Evolutionary conservation across 208 protist genomes (phyloP).

Genomic region (Herpetomonas tarakana): DNA sequence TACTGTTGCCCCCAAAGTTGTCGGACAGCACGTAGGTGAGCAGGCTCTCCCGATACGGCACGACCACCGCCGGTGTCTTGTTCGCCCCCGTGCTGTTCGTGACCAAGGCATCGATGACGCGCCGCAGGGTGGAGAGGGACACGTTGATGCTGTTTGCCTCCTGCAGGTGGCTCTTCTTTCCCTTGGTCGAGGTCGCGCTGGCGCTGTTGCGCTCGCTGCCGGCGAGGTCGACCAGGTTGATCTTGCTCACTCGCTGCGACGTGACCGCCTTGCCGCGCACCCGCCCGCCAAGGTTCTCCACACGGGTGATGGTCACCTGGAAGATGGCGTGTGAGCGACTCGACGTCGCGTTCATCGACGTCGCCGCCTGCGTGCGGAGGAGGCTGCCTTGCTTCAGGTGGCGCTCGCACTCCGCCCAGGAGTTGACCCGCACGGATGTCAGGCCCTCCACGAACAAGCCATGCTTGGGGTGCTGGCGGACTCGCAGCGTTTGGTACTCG

Average conservation of each 20-base stretch:
- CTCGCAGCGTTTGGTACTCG: conserved; percentile 56
- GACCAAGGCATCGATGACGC: conserved; percentile 68
- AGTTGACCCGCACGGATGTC: conserved; percentile 61
- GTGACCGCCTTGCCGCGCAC: conserved; percentile 74
- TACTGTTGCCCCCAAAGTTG: conserved; percentile 79
- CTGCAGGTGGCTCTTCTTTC: conserved; percentile 22
- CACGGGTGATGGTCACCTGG: conserved; percentile 77
- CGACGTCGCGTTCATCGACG: conserved; percentile 88
- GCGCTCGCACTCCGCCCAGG: conserved; percentile 60
- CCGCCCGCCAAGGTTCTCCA: conserved; percentile 33
- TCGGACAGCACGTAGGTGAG: conserved; percentile 89
- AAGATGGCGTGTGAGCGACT: conserved; percentile 96
- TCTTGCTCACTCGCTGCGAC: conserved; percentile 40
- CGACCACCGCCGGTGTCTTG: conserved; percentile 23
- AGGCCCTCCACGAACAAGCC: conserved; percentile 81
- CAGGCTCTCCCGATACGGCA: conserved; percentile 84
- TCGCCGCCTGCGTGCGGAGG: conserved; percentile 66
- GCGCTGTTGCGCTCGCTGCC: conserved; percentile 46
- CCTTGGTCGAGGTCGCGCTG: not conserved
- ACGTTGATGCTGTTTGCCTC: conserved; percentile 80
- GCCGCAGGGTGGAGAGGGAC: conserved; percentile 67
- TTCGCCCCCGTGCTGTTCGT: conserved; percentile 16
- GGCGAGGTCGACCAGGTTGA: conserved; percentile 83
- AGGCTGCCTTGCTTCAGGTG: conserved; percentile 67
- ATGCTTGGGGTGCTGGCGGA: conserved; percentile 59